phyloP scores from a whole-genome alignment of 2,329 filamentous ascomycete genomes.

The Penicillium sp. region DNA sequence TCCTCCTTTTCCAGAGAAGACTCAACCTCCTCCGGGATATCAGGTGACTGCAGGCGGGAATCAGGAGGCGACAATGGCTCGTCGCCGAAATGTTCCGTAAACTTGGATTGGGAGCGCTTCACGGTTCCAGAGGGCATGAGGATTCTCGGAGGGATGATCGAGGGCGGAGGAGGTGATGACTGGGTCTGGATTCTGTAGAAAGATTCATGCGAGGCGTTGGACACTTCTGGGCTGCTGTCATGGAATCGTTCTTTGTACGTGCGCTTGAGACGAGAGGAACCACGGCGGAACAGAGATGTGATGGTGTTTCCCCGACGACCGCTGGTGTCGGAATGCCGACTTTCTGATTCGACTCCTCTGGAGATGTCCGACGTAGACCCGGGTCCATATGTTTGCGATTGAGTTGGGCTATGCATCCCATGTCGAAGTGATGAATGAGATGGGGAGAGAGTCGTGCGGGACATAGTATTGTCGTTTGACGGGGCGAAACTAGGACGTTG shows the following conservation, averaged over 20 bases:
- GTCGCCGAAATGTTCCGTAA: conserved; percentile 88
- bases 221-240: conserved; percentile 72
- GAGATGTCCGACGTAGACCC: conserved; percentile 54
- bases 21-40: conserved; percentile 49
- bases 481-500: conserved; percentile 34
- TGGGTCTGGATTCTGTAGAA: conserved; percentile 62
- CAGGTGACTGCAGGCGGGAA: conserved; percentile 76
- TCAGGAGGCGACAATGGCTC: conserved; percentile 81
- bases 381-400: conserved; percentile 55
- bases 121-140: conserved; percentile 59
- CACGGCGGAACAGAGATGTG: conserved; percentile 73
- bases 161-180: conserved; percentile 41
- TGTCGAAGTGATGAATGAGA: conserved; percentile 49
- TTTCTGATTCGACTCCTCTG: conserved; percentile 52
- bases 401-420: conserved; percentile 49
- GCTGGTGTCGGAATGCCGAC: conserved; percentile 58
- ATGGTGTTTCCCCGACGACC: conserved; percentile 53
- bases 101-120: conserved; percentile 82
- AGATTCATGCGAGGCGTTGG: conserved; percentile 86
- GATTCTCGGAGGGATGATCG: conserved; percentile 39
- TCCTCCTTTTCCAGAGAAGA: conserved; percentile 24
- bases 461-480: conserved; percentile 37
- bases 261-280: conserved; percentile 55
- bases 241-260: conserved; percentile 51
- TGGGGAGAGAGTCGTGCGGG: conserved; percentile 33